Base-by-base conservation (phyloP, 768 basidiomycete species). In the Hemileccinum rubropunctum region DNA sequence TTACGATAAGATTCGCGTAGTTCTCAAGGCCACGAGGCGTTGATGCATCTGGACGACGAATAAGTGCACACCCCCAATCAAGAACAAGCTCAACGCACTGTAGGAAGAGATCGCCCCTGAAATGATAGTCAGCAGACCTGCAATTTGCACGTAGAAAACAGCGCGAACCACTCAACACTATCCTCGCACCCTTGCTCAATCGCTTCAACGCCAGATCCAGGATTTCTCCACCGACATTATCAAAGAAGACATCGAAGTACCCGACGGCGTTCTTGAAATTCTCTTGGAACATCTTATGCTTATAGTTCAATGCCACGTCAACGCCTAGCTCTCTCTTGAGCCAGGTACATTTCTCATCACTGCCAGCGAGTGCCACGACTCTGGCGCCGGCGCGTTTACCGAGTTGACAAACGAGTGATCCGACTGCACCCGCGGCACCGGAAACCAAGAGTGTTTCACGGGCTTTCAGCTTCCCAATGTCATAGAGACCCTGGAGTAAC, bases 391-490 rank as follows among this genome's bases (percentile, higher is more conserved):
- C 71, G 26, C 80, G 75, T 66, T 91, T 91, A 40, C 88, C 92
- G 17, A 94, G 75, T 57, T 94, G 92, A 68, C 91, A 93, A 12
- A 76, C 88, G 48, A 91, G 66, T 10, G 83, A 79, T n/a, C 93
- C 91, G 10, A 91, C 89, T 1, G 93, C 84, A 10, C 94, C 95
- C 9, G 95, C 95, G 2, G 95, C 95, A 17, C 92, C 95, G 1
- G 91, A 91, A 11, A 86, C 86, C 20, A 98, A 78, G 42, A 95
- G 79, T 0, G 80, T 89, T 52, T 98, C 93, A 12, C 93, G 92
- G 0, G 83, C 67, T 65, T 95, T 88, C 60, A 95, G 67, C 52
- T 88, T 68, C 14, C 85, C 91, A 40, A 95, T 75, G 42, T 91
- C 88, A 65, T 82, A 75, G 26, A 98, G 74, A 9, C 95, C 94